Evolutionary conservation across 768 basidiomycete species (phyloP), one percentile per base, ranked within the genome.

Genomic region (Paxillus involutus): DNA sequence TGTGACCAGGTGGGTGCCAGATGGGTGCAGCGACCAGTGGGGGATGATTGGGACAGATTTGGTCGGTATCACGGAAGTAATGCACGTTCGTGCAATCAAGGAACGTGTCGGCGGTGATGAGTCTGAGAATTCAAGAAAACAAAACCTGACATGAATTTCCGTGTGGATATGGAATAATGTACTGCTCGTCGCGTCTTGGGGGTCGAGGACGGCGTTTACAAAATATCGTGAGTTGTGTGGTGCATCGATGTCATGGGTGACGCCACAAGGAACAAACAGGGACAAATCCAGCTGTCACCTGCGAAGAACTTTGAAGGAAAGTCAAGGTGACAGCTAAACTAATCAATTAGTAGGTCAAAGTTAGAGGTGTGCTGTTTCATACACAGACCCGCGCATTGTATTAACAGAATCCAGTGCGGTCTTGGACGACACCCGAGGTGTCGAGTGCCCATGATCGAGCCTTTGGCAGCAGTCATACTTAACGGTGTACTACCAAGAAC

Each of bases 371-470:
- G 43, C 14, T 3, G 46, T 47, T 33, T 35, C 12, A 37, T 35
- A 11, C 7, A 14, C 26, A 16, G 36, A 33, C 39, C 17, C 21
- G 10, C 16, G 6, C 13, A 19, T 37, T n/a, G 14, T 19, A 7
- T 30, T 30, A 8, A n/a, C 35, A 35, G 35, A 33, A 35, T 13
- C 13, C 14, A 49, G 47, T 33, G 29, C 46, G n/a, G 39, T 45
- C 52, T 44, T 49, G 52, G 49, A 49, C 55, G 57, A 59, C 59
- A 61, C 63, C 64, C 47, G 48, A 46, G 47, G 61, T 59, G 65
- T 46, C 60, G 63, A 66, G 59, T 68, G 71, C 72, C 71, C 75
- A 86, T 86, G 84, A 76, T 86, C 63, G 83, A 87, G 75, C 81
- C 83, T 63, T 71, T 86, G 59, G 77, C 80, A 53, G 75, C 79